phyloP scores from a whole-genome alignment of 176 grass and related monocot species.

The Rhipidocladum racemiflorum region DNA sequence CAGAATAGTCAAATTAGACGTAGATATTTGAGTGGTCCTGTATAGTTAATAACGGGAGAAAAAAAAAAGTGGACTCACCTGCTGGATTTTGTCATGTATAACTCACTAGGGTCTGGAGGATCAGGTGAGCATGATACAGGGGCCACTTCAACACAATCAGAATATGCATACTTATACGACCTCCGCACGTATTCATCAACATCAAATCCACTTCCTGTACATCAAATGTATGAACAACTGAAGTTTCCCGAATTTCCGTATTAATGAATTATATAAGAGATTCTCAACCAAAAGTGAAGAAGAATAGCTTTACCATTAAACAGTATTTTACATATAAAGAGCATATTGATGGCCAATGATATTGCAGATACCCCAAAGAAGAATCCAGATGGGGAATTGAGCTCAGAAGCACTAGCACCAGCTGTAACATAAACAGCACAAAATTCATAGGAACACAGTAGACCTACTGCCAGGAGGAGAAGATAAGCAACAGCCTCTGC shows the following conservation, averaged over 20 bases:
- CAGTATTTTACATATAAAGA: constrained; percentile 97
- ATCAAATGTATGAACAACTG: constrained; percentile 30
- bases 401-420: constrained; percentile 78
- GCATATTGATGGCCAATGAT: constrained; percentile 96
- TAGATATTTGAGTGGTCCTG: background rate
- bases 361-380: constrained; percentile 97
- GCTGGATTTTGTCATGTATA: constrained; percentile 87
- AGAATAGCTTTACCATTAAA: constrained; percentile 73
- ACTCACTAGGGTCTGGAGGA: constrained; percentile 90
- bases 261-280: background rate
- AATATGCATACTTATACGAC: constrained; percentile 97
- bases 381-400: constrained; percentile 89
- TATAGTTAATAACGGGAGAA: constrained; percentile 9
- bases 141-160: constrained; percentile 94
- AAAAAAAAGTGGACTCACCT: constrained; percentile 51
- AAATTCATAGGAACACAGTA: constrained; percentile 92
- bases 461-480: constrained; percentile 79
- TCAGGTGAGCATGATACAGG: constrained; percentile 89
- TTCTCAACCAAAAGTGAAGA: constrained; percentile 4
- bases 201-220: constrained; percentile 85
- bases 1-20: background rate
- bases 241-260: background rate
- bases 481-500: constrained; percentile 96
- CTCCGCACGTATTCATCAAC: constrained; percentile 96
- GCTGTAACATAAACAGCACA: constrained; percentile 97